A percentile compares a stretch with the other conserved stretches of the same genome.
These are phyloP conservation scores for Camptophora hylomeconis DNA, from an alignment of 2,329 filamentous ascomycete genomes.

Conservation along the genomic window DNA sequence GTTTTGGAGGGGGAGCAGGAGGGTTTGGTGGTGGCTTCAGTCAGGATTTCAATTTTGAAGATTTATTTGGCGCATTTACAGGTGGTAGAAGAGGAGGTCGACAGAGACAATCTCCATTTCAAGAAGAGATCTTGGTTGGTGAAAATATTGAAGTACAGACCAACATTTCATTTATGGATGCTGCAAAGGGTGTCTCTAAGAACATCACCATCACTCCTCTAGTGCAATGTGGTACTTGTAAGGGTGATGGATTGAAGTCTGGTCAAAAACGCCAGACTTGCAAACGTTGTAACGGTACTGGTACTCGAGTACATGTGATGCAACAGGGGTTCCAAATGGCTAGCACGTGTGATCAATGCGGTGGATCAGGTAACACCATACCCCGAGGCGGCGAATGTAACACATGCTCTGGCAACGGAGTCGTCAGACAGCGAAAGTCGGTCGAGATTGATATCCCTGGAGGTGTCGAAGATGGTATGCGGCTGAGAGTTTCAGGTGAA, in stretches of 20 bases:
- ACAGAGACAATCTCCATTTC: conserved; percentile 54
- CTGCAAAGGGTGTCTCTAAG: conserved; percentile 79
- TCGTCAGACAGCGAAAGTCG: conserved; percentile 68
- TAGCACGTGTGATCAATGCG: conserved; percentile 70
- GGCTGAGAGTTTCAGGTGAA: conserved; percentile 68
- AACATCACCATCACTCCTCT: conserved; percentile 78
- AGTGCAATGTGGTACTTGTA: conserved; percentile 68
- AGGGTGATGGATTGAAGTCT: conserved; percentile 70
- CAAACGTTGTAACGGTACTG: conserved; percentile 71
- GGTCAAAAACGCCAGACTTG: conserved; percentile 64
- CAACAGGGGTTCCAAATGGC: conserved; percentile 93
- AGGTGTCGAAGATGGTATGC: conserved; percentile 94
- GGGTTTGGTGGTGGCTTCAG: conserved; percentile 54
- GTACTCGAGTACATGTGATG: conserved; percentile 76
- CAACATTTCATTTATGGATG: conserved; percentile 89
- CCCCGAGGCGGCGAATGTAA: conserved; percentile 71
- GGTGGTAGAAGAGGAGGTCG: conserved; percentile 45
- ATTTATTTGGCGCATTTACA: conserved; percentile 80
- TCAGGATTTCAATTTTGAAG: conserved; percentile 85
- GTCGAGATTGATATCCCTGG: conserved; percentile 85
- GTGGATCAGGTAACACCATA: conserved; percentile 61
- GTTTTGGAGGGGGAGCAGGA: conserved; percentile 30
- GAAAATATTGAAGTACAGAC: conserved; percentile 93
- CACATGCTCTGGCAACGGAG: conserved; percentile 69
- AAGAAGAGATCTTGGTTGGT: conserved; percentile 73